Evolutionary conservation across 768 basidiomycete species (phyloP).

Genomic region (Termitomyces sp.): DNA sequence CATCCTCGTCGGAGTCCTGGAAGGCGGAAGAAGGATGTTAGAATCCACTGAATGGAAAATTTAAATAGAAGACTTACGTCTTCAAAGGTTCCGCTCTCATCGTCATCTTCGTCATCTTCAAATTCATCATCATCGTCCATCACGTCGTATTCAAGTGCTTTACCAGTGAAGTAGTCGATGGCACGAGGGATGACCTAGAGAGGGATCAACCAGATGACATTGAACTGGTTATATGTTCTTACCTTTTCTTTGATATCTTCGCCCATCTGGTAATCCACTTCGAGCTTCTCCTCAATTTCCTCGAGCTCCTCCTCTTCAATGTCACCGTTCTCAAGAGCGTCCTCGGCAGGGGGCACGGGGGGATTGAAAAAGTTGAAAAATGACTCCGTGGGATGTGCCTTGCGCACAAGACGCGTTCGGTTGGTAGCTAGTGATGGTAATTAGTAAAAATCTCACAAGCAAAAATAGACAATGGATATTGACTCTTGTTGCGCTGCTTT

Average conservation of each 20-base stretch:
- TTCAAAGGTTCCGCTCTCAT: constrained; percentile 33
- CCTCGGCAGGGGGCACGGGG: constrained; percentile 65
- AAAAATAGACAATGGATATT: constrained; percentile 17
- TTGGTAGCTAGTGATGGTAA: constrained; percentile 56
- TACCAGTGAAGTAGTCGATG: constrained; percentile 96
- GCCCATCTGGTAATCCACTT: constrained; percentile 96
- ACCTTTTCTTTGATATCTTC: constrained; percentile 98
- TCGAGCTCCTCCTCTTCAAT: constrained; percentile 82
- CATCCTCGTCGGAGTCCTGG: constrained; percentile 69
- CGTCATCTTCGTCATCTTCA: constrained; percentile 52
- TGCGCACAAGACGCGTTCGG: constrained; percentile 76
- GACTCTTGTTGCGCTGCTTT: constrained; percentile 99
- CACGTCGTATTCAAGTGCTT: constrained; percentile 83
- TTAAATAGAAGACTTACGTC: constrained; percentile 31
- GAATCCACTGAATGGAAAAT: not conserved
- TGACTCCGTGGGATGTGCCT: constrained; percentile 86
- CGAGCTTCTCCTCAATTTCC: constrained; percentile 88
- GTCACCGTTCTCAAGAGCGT: constrained; percentile 62
- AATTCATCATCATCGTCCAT: constrained; percentile 56
- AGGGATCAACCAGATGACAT: not conserved
- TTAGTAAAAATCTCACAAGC: not conserved
- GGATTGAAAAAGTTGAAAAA: constrained; percentile 99
- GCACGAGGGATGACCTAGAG: constrained; percentile 87
- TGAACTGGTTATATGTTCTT: constrained; percentile 10
- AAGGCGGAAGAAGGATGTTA: constrained; percentile 5